These are phyloP conservation scores for Ustilago curta DNA, from an alignment of 1,284 basidiomycete species.

Conservation along the genomic window DNA sequence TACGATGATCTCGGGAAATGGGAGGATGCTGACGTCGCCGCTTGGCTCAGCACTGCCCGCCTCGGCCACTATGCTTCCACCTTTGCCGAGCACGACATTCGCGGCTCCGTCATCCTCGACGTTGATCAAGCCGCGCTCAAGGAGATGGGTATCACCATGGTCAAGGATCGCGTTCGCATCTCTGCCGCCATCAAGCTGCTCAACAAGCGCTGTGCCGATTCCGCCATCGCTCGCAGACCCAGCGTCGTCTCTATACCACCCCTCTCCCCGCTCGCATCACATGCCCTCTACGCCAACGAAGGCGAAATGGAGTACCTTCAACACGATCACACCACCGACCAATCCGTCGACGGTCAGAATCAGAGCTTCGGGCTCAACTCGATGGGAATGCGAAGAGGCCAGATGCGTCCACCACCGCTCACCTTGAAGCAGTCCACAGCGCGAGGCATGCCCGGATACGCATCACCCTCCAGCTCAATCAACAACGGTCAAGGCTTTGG, in stretches of 20 bases:
- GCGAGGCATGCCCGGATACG: slow-evolving; percentile 45
- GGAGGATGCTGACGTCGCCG: slow-evolving; percentile 52
- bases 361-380: slow-evolving; percentile 31
- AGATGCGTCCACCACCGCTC: slow-evolving; percentile 51
- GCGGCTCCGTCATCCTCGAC: slow-evolving; percentile 61
- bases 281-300: slow-evolving; percentile 27
- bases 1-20: slow-evolving; percentile 42
- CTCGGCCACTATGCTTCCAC: slow-evolving; percentile 53
- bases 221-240: slow-evolving; percentile 29
- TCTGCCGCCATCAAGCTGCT: slow-evolving; percentile 64
- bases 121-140: slow-evolving; percentile 63
- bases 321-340: slow-evolving; percentile 30
- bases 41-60: slow-evolving; percentile 57
- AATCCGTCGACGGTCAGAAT: slow-evolving; percentile 7
- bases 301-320: slow-evolving; percentile 53
- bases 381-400: slow-evolving; percentile 42
- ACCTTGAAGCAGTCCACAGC: slow-evolving; percentile 47
- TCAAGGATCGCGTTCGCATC: slow-evolving; percentile 65
- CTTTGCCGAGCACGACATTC: slow-evolving; percentile 64
- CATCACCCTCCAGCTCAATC: slow-evolving; percentile 40
- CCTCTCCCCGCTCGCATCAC: slow-evolving; percentile 27
- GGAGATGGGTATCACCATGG: slow-evolving; percentile 66
- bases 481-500: slow-evolving; percentile 55
- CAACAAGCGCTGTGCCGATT: slow-evolving; percentile 57
- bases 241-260: slow-evolving; percentile 32